Percentiles rank a stretch among this genome's conserved stretches.
Evolutionary conservation across 352 stramenopile genomes (phyloP).

Genomic region (Globisporangium heterothallicum): DNA sequence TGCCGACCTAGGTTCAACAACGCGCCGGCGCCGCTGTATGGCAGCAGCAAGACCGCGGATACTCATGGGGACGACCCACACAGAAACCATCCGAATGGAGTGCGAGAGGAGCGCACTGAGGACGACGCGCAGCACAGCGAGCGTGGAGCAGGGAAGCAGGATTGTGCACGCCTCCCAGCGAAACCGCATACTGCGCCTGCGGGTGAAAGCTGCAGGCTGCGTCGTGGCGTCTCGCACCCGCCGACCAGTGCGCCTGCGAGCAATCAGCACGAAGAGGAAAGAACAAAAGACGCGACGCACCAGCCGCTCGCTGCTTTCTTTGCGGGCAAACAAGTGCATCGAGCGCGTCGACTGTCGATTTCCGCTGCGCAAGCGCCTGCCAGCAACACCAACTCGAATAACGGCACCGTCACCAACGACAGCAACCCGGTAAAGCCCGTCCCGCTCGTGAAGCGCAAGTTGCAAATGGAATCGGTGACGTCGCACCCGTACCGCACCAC

Average conservation of each 20-base stretch:
- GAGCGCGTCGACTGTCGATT: constrained; percentile 14
- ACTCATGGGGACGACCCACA: constrained; percentile 10
- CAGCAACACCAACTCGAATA: background rate
- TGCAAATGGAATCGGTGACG: constrained; percentile 14
- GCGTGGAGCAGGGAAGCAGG: background rate
- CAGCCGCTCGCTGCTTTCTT: constrained; percentile 23
- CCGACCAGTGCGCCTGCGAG: constrained; percentile 5
- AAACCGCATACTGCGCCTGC: constrained; percentile 7
- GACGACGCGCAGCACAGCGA: background rate
- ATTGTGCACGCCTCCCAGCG: constrained; percentile 2
- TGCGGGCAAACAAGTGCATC: constrained; percentile 12
- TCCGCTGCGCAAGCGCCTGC: constrained; percentile 9
- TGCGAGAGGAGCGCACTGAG: constrained; percentile 2
- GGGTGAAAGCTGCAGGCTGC: background rate
- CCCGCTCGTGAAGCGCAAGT: constrained; percentile 9
- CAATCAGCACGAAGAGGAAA: constrained; percentile 13
- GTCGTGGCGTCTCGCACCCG: constrained; percentile 7
- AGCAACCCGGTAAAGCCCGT: constrained; percentile 2
- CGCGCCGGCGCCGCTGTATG: constrained; percentile 14
- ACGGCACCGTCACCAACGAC: constrained; percentile 10
- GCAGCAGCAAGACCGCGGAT: no score
- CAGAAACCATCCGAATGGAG: background rate
- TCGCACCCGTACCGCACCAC: constrained; percentile 7
- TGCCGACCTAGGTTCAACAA: constrained; percentile 13
- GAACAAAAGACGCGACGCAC: background rate